Evolutionary conservation across 441 rosid species (phyloP).

Genomic region (Erodium moschatum): DNA sequence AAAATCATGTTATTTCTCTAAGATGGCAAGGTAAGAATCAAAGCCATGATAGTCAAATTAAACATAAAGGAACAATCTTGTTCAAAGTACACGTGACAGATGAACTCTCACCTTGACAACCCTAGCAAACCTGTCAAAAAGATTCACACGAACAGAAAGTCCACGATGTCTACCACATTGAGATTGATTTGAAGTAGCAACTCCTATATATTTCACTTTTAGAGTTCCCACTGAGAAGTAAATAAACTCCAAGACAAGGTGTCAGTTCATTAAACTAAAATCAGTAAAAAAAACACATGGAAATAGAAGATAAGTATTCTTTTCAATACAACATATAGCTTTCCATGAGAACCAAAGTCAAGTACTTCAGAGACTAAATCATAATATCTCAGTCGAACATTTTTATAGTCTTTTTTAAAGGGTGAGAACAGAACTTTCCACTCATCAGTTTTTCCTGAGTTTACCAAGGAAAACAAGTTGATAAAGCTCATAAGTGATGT

Average conservation of each 20-base stretch:
- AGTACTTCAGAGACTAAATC: background rate
- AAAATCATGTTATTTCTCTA: conserved; percentile 14
- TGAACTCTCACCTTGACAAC: conserved; percentile 63
- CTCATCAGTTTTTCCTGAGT: too few species aligned
- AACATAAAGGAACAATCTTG: background rate
- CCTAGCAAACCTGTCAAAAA: conserved; percentile 81
- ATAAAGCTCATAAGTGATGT: too few species aligned
- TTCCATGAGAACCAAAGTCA: background rate
- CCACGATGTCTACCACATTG: conserved; percentile 38
- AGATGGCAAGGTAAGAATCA: conserved; percentile 9
- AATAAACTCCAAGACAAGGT: conserved; percentile 1
- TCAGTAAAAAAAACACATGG: background rate
- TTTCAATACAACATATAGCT: background rate
- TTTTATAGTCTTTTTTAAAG: too few species aligned
- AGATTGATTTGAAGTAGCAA: conserved; percentile 24
- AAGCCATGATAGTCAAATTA: too few species aligned
- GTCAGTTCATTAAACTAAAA: background rate
- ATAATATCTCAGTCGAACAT: background rate
- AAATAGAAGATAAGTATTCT: background rate
- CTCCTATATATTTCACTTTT: conserved; percentile 30
- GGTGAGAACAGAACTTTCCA: too few species aligned
- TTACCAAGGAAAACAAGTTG: too few species aligned
- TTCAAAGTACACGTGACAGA: background rate
- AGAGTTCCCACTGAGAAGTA: conserved; percentile 32
- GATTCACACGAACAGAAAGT: conserved; percentile 62